Evolutionary conservation across 257 asterid species (phyloP), one percentile per base, ranked within the genome.

Genomic region (Solanum chilense): DNA sequence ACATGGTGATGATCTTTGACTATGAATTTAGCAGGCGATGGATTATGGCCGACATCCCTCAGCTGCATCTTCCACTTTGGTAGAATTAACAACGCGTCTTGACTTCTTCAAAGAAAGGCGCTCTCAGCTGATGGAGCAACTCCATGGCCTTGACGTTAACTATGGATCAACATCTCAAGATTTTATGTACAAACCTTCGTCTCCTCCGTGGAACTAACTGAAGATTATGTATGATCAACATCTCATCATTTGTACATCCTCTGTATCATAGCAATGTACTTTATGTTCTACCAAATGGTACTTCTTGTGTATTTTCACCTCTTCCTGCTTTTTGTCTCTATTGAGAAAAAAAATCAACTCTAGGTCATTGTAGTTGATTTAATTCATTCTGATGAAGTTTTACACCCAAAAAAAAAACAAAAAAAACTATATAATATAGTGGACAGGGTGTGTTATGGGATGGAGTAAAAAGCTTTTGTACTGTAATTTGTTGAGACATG

Each of bases 111-210:
- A 95, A 93, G 99, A 96, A 85, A 88, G 99, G 87, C 93, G 99
- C 85, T 95, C 99, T n/a, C 99, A 96, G 92, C 90, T 96, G 90
- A 96, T 96, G 98, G 99, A 95, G 88, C 99, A 96, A 84, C 98
- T 96, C 84, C 98, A 95, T 87, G 94, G 86, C 91, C 90, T 96
- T 73, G 99, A 96, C 88, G 78, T 94, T 70, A 94, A 92, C 92
- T 90, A 93, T 70, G 97, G 92, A 86, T 89, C 98, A 62, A 76
- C 92, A 45, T 89, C 95, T 86, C 98, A 91, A 15, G 97, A 95
- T 81, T 92, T 90, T 86, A 84, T 92, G 88, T 92, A 91, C 91
- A 96, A 93, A 86, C 92, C 95, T 66, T 89, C 98, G 16, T 94
- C 98, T 88, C 99, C 98, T 88, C 92, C 95, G 10, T 95, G 99